Evolutionary conservation across 768 basidiomycete genomes (phyloP), one percentile per base, ranked within the genome.

Genomic region (Neoboletus subvelutipes): DNA sequence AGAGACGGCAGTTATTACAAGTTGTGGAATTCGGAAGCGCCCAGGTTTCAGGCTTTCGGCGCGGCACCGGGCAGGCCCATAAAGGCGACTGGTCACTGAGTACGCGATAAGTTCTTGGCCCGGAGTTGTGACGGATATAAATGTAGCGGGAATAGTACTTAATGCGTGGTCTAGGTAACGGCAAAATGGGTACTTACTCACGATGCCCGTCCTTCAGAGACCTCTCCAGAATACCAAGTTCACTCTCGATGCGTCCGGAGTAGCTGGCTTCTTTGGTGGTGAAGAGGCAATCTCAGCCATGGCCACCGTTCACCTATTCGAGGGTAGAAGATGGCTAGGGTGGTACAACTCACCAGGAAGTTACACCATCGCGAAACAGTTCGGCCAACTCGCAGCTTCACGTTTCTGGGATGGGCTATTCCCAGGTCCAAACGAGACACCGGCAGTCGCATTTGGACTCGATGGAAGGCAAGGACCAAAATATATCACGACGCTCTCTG

Each of bases 281-380:
- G 72, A 75, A 31, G 74, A 76, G 39, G 71, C 74, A 12, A 64
- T 76, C 26, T 64, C 75, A 22, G 74, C 74, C 26, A 75, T 76
- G 72, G 62, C 70, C 10, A 67, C 70, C 33, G 67, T 75, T 2
- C 74, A 75, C 50, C 40, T 75, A 2, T 71, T 67, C 57, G 31
- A 57, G 22, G 71, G 69, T 1, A 63, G 72, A 61, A 65, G 33
- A 49, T 76, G 68, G 71, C 37, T 75, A 3, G 73, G 75, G 8
- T 75, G 68, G 70, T 73, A 76, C 50, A 76, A 75, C 43, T 72
- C 73, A 8, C 74, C 75, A 0, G 74, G 74, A 13, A 72, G 74
- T 52, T 73, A 72, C 26, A 65, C 59, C 1, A 51, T 76, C 22
- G 74, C 73, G 4, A 75, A 68, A 50, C 61, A 50, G 17, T 75